Conservation (phyloP, 352 stramenopile genomes). For the Globisporangium mamillatum region DNA sequence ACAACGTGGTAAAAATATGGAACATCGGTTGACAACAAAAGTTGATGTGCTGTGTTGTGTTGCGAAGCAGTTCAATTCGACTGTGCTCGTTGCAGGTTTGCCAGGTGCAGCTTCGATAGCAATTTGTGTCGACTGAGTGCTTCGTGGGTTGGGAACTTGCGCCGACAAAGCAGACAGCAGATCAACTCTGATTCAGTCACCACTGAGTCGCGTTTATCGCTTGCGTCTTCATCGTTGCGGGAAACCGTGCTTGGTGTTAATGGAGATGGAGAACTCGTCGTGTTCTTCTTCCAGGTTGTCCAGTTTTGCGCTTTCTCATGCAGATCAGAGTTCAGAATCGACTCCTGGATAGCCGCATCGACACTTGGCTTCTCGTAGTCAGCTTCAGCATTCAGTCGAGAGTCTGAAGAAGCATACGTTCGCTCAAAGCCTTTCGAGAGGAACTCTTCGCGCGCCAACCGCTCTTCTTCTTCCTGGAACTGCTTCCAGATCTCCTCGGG, state of each 20-base stretch:
- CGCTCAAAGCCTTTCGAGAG: conserved; percentile 60
- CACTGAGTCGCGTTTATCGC: neutral
- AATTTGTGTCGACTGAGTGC: conserved; percentile 51
- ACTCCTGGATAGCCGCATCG: conserved; percentile 20
- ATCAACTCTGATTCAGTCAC: conserved; percentile 10
- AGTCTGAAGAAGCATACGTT: conserved; percentile 28
- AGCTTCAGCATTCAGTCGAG: neutral
- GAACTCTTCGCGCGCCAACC: conserved; percentile 55
- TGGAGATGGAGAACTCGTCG: neutral
- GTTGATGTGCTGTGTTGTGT: neutral
- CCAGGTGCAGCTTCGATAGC: conserved; percentile 48
- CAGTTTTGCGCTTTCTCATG: conserved; percentile 39
- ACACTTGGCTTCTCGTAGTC: neutral
- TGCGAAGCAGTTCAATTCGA: conserved; percentile 2
- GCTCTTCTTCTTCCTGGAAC: conserved; percentile 76
- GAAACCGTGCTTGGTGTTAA: neutral
- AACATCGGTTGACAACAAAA: conserved; percentile 27
- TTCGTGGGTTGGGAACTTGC: conserved; percentile 51
- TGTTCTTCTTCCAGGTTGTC: conserved; percentile 31
- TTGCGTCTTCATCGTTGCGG: neutral
- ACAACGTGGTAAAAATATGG: conserved; percentile 77
- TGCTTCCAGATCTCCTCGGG: conserved; percentile 65
- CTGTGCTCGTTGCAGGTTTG: conserved; percentile 28
- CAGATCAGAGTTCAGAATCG: conserved; percentile 37
- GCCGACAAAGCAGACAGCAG: conserved; percentile 66